A percentile compares a stretch with the other conserved stretches of the same genome.
Conservation (phyloP, 768 basidiomycete genomes). For the Macrolepiota albuminosa region DNA sequence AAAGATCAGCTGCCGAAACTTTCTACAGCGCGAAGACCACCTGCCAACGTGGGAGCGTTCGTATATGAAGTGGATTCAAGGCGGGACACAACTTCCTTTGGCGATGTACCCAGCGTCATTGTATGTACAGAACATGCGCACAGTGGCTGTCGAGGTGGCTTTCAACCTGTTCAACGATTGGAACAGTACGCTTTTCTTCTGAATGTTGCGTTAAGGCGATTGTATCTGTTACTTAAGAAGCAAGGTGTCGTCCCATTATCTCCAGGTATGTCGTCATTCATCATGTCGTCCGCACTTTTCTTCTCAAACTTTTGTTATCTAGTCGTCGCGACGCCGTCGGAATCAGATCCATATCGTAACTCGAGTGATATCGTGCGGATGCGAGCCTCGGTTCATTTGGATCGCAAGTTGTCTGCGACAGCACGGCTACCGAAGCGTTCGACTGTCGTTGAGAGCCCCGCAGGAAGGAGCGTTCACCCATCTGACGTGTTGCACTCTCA, state of each 20-base stretch:
- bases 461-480: constrained; percentile 79
- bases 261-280: constrained; percentile 46
- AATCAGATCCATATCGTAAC: constrained; percentile 79
- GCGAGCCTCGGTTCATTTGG: constrained; percentile 83
- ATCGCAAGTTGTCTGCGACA: constrained; percentile 92
- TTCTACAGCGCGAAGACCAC: constrained; percentile 64
- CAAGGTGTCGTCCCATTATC: constrained; percentile 86
- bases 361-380: constrained; percentile 90
- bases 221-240: constrained; percentile 84
- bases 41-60: constrained; percentile 78
- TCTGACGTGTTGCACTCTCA: constrained; percentile 51
- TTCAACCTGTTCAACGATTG: constrained; percentile 87
- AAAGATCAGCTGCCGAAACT: constrained; percentile 50
- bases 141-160: constrained; percentile 63
- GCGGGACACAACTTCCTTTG: constrained; percentile 66
- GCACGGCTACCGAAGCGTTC: constrained; percentile 90
- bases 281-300: not conserved
- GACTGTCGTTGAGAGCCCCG: constrained; percentile 92
- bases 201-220: constrained; percentile 88
- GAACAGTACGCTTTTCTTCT: constrained; percentile 98
- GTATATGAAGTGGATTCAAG: constrained; percentile 69
- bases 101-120: constrained; percentile 66
- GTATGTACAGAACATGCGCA: constrained; percentile 78
- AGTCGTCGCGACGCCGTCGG: constrained; percentile 26
- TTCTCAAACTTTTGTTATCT: constrained; percentile 16